phyloP scores from a whole-genome alignment of 2,329 filamentous ascomycete genomes.

The Fusarium staphyleae region DNA sequence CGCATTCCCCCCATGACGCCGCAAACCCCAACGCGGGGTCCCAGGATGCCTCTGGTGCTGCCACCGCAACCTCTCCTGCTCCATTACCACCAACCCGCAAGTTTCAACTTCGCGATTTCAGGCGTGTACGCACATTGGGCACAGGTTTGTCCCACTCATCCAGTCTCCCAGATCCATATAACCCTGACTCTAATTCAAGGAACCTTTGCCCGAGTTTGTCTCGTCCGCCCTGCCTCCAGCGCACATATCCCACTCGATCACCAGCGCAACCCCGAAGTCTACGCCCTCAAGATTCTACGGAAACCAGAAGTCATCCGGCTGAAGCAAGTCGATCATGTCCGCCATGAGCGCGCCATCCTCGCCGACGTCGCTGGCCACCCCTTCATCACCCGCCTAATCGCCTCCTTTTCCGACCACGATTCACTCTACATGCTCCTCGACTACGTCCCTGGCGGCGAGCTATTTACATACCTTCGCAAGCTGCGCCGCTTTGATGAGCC shows the following conservation, averaged over 20 bases:
- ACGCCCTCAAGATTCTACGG: constrained; percentile 80
- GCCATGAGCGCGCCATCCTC: constrained; percentile 81
- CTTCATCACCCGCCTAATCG: constrained; percentile 81
- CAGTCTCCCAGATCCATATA: neutral
- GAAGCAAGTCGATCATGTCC: constrained; percentile 87
- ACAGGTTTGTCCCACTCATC: constrained; percentile 62
- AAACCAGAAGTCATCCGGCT: constrained; percentile 78
- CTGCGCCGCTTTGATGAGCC: constrained; percentile 80
- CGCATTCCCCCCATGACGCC: constrained; percentile 29
- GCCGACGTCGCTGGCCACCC: constrained; percentile 80
- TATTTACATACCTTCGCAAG: constrained; percentile 82
- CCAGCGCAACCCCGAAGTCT: constrained; percentile 61
- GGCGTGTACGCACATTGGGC: constrained; percentile 76
- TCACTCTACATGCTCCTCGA: constrained; percentile 85
- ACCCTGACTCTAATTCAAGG: constrained; percentile 52
- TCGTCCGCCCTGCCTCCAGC: constrained; percentile 71
- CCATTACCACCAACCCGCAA: constrained; percentile 41
- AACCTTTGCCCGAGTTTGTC: constrained; percentile 83
- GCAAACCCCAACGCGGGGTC: constrained; percentile 27
- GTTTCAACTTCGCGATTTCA: constrained; percentile 64
- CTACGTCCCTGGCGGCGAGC: constrained; percentile 83
- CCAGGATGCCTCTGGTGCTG: constrained; percentile 24
- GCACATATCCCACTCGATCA: constrained; percentile 49
- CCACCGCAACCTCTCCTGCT: constrained; percentile 17
- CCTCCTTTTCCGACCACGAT: constrained; percentile 80